Percentiles rank a stretch among this genome's conserved stretches.
phyloP scores from a whole-genome alignment of 2,329 filamentous ascomycete genomes.

The Dryadomyces quercivorus region DNA sequence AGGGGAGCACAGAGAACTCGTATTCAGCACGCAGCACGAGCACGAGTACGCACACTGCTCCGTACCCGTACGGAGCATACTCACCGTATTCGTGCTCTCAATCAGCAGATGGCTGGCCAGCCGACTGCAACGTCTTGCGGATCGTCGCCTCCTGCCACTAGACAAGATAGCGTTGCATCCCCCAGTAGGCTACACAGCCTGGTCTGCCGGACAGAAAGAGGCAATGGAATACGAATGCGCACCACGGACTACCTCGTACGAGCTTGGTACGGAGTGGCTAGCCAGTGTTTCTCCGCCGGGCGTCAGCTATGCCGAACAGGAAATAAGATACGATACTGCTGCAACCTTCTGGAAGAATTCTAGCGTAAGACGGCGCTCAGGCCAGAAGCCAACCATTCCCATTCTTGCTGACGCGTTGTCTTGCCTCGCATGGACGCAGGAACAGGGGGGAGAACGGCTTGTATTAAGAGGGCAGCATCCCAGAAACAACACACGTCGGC shows the following conservation, averaged over 20 bases:
- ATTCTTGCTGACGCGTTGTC: not conserved
- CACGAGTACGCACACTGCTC: no score
- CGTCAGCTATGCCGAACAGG: not conserved
- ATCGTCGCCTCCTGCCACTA: not conserved
- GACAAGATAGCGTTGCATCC: not conserved
- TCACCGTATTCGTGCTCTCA: no score
- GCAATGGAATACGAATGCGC: not conserved
- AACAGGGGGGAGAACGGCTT: not conserved
- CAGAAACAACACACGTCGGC: no score
- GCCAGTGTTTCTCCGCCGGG: not conserved
- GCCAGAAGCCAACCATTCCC: not conserved
- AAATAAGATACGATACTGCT: not conserved
- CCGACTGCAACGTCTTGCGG: not conserved
- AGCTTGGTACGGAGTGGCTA: not conserved
- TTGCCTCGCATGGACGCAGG: not conserved
- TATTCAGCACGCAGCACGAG: not conserved
- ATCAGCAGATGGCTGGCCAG: not conserved
- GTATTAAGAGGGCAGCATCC: not conserved
- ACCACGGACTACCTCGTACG: not conserved
- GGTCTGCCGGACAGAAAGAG: not conserved
- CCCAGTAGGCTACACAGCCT: not conserved
- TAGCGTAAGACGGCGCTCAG: not conserved
- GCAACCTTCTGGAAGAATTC: conserved; percentile 3
- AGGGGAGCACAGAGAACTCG: no score
- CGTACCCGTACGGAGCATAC: no score